Conservation (phyloP, 768 basidiomycete genomes). For the Mycena maculata region DNA sequence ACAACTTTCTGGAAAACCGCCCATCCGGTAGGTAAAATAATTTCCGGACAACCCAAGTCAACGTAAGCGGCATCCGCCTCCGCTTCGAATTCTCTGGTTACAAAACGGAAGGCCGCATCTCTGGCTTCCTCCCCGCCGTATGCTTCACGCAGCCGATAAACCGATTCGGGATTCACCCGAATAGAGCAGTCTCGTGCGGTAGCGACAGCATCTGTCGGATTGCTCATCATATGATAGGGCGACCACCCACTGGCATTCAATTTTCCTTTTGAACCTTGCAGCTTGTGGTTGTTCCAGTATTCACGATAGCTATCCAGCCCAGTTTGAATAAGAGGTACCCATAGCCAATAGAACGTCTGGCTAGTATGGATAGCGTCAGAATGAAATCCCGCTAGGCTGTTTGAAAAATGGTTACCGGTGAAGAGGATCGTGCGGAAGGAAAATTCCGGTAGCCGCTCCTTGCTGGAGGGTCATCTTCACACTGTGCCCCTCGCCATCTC, state of each 20-base stretch:
- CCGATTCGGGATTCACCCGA: background rate
- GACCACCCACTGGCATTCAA: background rate
- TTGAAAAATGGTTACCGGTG: background rate
- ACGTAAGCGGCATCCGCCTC: too few relatives aligned
- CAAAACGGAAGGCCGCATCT: too few relatives aligned
- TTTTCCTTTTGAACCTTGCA: background rate
- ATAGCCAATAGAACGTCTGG: conserved; percentile 19
- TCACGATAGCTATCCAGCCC: conserved; percentile 6
- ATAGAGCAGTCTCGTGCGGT: conserved; percentile 12
- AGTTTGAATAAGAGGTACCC: conserved; percentile 9
- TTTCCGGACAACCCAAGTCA: too few relatives aligned
- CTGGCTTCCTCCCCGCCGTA: too few relatives aligned
- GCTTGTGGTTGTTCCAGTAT: conserved; percentile 18
- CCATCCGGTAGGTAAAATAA: too few relatives aligned
- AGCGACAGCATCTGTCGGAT: background rate
- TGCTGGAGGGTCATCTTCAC: background rate
- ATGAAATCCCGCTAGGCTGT: background rate
- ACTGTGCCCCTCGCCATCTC: background rate
- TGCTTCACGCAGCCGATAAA: too few relatives aligned
- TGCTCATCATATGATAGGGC: background rate
- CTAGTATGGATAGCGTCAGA: background rate
- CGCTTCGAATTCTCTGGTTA: too few relatives aligned
- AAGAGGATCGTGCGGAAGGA: background rate
- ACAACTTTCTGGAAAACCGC: too few relatives aligned
- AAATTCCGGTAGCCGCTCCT: background rate